These are phyloP conservation scores for Epichloe elymi DNA, from an alignment of 2,329 filamentous ascomycete genomes.

Conservation along the genomic window DNA sequence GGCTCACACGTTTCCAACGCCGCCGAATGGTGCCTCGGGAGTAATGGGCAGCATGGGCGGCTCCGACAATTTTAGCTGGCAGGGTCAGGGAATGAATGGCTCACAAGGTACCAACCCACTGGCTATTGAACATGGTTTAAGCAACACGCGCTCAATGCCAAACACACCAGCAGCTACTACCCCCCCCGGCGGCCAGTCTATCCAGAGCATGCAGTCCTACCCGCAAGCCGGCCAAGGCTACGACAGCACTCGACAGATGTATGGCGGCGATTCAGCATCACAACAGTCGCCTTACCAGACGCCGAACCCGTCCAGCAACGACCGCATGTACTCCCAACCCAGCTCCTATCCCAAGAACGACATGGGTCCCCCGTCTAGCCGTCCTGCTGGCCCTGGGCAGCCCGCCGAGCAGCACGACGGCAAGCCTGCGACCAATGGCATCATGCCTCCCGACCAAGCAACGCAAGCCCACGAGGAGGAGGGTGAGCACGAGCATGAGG, in stretches of 20 bases:
- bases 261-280: constrained; percentile 56
- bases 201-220: constrained; percentile 72
- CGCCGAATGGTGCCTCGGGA: constrained; percentile 83
- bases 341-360: constrained; percentile 67
- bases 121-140: constrained; percentile 66
- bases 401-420: constrained; percentile 50
- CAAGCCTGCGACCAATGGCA: constrained; percentile 54
- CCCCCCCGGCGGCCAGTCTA: constrained; percentile 60
- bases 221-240: constrained; percentile 56
- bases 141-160: constrained; percentile 72
- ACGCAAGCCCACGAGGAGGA: constrained; percentile 50
- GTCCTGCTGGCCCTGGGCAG: constrained; percentile 42
- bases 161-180: constrained; percentile 85
- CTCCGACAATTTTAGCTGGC: constrained; percentile 73
- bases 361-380: constrained; percentile 68
- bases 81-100: constrained; percentile 45
- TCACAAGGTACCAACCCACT: constrained; percentile 55
- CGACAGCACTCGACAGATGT: constrained; percentile 65
- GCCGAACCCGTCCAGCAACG: constrained; percentile 43
- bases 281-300: constrained; percentile 63
- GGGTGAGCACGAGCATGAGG: constrained; percentile 60
- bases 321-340: constrained; percentile 55
- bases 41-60: constrained; percentile 62
- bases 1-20: constrained; percentile 86
- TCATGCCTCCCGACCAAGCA: constrained; percentile 40